Evolutionary conservation across 768 basidiomycete species (phyloP), one percentile per base, ranked within the genome.

Genomic region (Favolaschia claudopus): DNA sequence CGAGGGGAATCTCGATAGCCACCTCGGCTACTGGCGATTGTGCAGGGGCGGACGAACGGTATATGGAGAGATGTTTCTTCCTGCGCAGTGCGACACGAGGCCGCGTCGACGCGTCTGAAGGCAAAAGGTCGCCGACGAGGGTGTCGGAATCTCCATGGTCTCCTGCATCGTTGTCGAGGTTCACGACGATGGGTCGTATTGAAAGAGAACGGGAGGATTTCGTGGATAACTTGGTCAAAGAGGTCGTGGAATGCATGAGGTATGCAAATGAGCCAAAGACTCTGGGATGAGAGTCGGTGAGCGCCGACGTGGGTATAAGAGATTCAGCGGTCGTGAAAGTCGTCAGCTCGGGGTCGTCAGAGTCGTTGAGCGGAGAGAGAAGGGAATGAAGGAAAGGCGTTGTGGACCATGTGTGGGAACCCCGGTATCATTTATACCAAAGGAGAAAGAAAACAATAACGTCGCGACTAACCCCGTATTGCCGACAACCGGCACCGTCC

Each of bases 131-230:
- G 17, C 38, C 53, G 25, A 24, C 55, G 45, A 39, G n/a, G n/a
- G n/a, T n/a, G n/a, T n/a, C n/a, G n/a, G n/a, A n/a, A n/a, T n/a
- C n/a, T n/a, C n/a, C 45, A 34, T 60, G 31, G 51, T 48, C 46
- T 28, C 33, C 44, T 22, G 39, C 22, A 31, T 54, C 58, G 40
- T 14, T 28, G 14, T 58, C 60, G 37, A 62, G 50, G 5, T 47
- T 33, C 25, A 64, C 19, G 31, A 64, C 17, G 25, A 60, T 51
- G 43, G 49, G 48, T 22, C 19, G 48, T 13, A 25, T 40, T 29
- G 54, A 45, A 14, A 61, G 44, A 27, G 63, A 48, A 43, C 58
- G 55, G 57, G 58, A 57, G 39, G 63, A 48, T 60, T 60, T 64
- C 58, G 63, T 64, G 55, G 31, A 52, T 25, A 40, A 24, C 31